A percentile compares a stretch with the other conserved stretches of the same genome.
Conservation (phyloP, 2,329 filamentous ascomycete genomes). For the Lasiodiplodia theobromae region DNA sequence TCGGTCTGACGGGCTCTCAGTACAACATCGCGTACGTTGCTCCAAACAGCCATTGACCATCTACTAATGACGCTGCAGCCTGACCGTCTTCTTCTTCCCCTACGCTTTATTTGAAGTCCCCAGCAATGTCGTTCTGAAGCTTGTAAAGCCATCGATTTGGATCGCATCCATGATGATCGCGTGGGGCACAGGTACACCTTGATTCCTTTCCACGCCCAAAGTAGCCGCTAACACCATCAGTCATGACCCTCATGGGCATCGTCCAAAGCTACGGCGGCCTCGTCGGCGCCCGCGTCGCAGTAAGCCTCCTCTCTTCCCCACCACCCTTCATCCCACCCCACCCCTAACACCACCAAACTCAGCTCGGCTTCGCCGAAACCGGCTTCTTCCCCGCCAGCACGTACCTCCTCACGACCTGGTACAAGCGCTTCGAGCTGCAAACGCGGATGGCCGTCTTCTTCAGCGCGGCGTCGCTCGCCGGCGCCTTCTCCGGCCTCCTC, state of each 20-base stretch:
- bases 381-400: slow-evolving; percentile 41
- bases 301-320: neutral
- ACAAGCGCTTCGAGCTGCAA: slow-evolving; percentile 59
- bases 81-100: slow-evolving; percentile 12
- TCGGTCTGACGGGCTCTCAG: slow-evolving; percentile 57
- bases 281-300: slow-evolving; percentile 53
- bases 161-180: slow-evolving; percentile 51
- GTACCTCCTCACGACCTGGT: slow-evolving; percentile 68
- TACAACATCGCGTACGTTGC: slow-evolving; percentile 62
- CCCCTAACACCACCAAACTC: neutral
- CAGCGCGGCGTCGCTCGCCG: slow-evolving; percentile 59
- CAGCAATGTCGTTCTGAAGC: slow-evolving; percentile 64
- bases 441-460: slow-evolving; percentile 64
- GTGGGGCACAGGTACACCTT: slow-evolving; percentile 45
- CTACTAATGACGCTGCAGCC: neutral
- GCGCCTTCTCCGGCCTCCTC: slow-evolving; percentile 64
- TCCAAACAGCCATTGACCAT: neutral
- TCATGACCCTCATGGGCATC: slow-evolving; percentile 54
- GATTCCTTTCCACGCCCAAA: too few relatives aligned
- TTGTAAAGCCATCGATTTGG: slow-evolving; percentile 52
- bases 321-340: neutral
- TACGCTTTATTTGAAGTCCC: slow-evolving; percentile 47
- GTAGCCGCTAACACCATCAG: neutral
- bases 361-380: slow-evolving; percentile 44
- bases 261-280: slow-evolving; percentile 56